phyloP scores from a whole-genome alignment of 2,329 filamentous ascomycete genomes.

The Trichoderma citrinoviride region DNA sequence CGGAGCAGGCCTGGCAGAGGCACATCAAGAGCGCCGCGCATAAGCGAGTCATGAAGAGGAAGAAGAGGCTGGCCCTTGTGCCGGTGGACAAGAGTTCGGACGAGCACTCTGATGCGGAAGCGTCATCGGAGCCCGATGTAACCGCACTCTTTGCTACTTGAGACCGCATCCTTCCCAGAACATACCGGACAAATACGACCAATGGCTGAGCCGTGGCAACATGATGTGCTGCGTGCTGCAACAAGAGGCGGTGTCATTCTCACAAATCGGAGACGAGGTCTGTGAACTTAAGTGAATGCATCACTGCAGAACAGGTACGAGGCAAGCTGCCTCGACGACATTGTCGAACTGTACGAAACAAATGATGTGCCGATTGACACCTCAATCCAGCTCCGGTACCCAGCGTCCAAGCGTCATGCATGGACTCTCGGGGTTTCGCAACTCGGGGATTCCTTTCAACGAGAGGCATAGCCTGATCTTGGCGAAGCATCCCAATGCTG shows the following conservation, averaged over 20 bases:
- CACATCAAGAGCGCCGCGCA: constrained; percentile 41
- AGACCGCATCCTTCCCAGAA: neutral
- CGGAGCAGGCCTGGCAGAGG: constrained; percentile 48
- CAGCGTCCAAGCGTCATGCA: neutral
- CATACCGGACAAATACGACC: neutral
- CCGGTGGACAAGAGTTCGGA: constrained; percentile 28
- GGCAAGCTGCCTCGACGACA: neutral
- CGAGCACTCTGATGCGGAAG: neutral
- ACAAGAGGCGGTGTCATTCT: neutral
- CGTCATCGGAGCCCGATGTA: constrained; percentile 17
- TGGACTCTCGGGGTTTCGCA: neutral
- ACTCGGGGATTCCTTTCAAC: neutral
- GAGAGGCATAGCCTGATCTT: neutral
- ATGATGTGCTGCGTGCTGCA: neutral
- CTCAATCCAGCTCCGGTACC: neutral
- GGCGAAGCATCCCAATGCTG: neutral
- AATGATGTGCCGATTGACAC: neutral
- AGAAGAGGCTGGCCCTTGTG: constrained; percentile 40
- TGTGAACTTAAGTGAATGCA: too few species aligned
- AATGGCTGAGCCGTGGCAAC: neutral
- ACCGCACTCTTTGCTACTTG: constrained; percentile 16
- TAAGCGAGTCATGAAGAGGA: constrained; percentile 35
- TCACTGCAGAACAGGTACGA: neutral
- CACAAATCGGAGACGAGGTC: neutral
- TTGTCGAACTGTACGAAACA: neutral